Evolutionary conservation across 2,329 filamentous ascomycete genomes (phyloP).

Genomic region (Ascochyta fabae): DNA sequence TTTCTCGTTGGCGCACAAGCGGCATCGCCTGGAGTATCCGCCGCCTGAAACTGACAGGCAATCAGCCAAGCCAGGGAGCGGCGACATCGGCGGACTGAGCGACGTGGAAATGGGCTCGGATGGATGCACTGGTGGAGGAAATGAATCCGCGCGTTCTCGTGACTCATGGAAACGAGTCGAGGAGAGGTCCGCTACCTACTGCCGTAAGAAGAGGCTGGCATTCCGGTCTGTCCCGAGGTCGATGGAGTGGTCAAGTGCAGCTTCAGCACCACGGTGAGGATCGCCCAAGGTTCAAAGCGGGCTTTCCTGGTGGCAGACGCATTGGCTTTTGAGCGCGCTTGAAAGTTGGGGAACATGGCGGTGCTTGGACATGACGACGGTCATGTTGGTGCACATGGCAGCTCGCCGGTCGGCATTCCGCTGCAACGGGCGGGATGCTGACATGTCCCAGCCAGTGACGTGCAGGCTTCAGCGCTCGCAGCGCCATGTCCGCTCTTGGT

Average conservation of each 20-base stretch:
- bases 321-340: slow-evolving; percentile 10
- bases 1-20: slow-evolving; percentile 3
- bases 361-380: slow-evolving; percentile 20
- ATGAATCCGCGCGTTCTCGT: slow-evolving; percentile 39
- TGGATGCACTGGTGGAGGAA: slow-evolving; percentile 27
- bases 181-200: slow-evolving; percentile 25
- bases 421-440: slow-evolving; percentile 33
- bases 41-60: slow-evolving; percentile 18
- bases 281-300: slow-evolving; percentile 9
- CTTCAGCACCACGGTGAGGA: slow-evolving; percentile 18
- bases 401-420: slow-evolving; percentile 26
- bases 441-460: slow-evolving; percentile 36
- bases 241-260: slow-evolving; percentile 11
- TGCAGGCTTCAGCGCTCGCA: slow-evolving; percentile 11
- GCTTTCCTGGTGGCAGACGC: slow-evolving; percentile 8
- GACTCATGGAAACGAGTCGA: slow-evolving; percentile 44
- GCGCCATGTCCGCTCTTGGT: slow-evolving; percentile 32
- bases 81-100: slow-evolving; percentile 44
- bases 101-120: slow-evolving; percentile 18
- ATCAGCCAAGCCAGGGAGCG: slow-evolving; percentile 21
- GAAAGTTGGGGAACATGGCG: slow-evolving; percentile 13
- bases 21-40: slow-evolving; percentile 40
- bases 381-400: slow-evolving; percentile 24
- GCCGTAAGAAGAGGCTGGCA: slow-evolving; percentile 7
- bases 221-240: slow-evolving; percentile 42